These are phyloP conservation scores for Ganoderma boninense DNA, from an alignment of 1,284 basidiomycete species.

Conservation along the genomic window DNA sequence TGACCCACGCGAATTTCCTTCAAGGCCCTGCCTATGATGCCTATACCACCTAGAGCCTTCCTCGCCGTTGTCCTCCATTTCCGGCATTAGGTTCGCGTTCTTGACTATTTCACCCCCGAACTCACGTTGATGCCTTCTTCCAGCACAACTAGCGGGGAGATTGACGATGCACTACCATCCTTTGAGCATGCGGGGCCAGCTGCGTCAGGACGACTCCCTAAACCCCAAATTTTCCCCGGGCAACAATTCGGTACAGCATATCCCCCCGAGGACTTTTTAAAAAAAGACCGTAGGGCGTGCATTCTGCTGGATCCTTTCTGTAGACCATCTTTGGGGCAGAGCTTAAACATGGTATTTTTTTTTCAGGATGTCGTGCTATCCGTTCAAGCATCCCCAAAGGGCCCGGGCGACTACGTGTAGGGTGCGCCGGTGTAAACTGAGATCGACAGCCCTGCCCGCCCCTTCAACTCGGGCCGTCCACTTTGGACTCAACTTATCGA, in stretches of 20 bases:
- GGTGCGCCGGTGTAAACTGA: too few species aligned
- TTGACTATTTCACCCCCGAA: not conserved
- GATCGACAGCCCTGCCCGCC: too few species aligned
- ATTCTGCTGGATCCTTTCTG: not conserved
- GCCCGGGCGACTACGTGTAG: too few species aligned
- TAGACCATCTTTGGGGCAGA: too few species aligned
- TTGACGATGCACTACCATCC: conserved; percentile 38
- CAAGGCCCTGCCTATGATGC: not conserved
- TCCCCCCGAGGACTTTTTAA: conserved; percentile 19
- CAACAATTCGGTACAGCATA: conserved; percentile 38
- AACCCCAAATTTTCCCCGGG: conserved; percentile 35
- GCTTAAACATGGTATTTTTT: too few species aligned
- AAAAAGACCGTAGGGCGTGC: not conserved
- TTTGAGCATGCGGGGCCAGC: conserved; percentile 33
- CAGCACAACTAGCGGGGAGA: conserved; percentile 36
- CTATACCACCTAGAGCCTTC: conserved; percentile 31
- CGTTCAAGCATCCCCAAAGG: too few species aligned
- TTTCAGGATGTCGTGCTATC: too few species aligned
- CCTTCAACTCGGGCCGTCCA: too few species aligned
- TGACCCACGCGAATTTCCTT: too few species aligned
- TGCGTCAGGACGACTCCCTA: conserved; percentile 34
- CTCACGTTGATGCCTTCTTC: not conserved
- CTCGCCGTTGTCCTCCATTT: conserved; percentile 36
- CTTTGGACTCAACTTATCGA: too few species aligned
- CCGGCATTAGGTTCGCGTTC: conserved; percentile 36